Conservation (phyloP, 495 filamentous ascomycete genomes). For the Parathielavia hyrcaniae region DNA sequence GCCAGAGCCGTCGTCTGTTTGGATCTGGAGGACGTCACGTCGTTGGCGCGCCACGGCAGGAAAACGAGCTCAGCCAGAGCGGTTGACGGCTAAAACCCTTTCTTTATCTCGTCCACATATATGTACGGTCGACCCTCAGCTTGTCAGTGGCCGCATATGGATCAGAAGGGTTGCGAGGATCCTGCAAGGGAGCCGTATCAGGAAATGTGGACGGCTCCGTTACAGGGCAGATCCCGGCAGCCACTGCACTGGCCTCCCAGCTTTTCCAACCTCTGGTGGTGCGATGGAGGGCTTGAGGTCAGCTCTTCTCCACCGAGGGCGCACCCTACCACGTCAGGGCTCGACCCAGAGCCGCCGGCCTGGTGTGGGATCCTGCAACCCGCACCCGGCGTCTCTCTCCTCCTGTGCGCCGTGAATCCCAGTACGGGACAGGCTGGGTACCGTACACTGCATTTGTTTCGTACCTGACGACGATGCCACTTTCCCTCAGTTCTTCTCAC, state of each 20-base stretch:
- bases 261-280: constrained; percentile 16
- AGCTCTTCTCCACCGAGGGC: constrained; percentile 1
- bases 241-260: constrained; percentile 11
- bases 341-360: not conserved
- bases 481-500: not conserved
- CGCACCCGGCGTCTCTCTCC: not conserved
- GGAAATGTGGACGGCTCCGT: constrained; percentile 27
- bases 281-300: constrained; percentile 2
- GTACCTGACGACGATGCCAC: not conserved
- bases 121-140: constrained; percentile 27
- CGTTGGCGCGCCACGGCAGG: constrained; percentile 17
- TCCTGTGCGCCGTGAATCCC: not conserved
- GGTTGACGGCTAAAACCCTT: constrained; percentile 29
- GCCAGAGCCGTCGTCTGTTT: constrained; percentile 19
- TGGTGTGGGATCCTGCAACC: constrained; percentile 4
- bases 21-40: constrained; percentile 18
- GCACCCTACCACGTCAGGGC: constrained; percentile 1
- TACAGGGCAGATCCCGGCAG: constrained; percentile 25
- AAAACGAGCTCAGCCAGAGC: constrained; percentile 27
- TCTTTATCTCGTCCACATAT: constrained; percentile 23
- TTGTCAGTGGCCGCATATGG: constrained; percentile 17
- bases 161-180: constrained; percentile 18
- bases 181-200: constrained; percentile 26
- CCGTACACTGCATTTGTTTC: constrained; percentile 7
- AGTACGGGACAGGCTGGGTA: constrained; percentile 10